Base-by-base conservation (phyloP, 345 rosid species). In the Arabidopsis arenosa region DNA sequence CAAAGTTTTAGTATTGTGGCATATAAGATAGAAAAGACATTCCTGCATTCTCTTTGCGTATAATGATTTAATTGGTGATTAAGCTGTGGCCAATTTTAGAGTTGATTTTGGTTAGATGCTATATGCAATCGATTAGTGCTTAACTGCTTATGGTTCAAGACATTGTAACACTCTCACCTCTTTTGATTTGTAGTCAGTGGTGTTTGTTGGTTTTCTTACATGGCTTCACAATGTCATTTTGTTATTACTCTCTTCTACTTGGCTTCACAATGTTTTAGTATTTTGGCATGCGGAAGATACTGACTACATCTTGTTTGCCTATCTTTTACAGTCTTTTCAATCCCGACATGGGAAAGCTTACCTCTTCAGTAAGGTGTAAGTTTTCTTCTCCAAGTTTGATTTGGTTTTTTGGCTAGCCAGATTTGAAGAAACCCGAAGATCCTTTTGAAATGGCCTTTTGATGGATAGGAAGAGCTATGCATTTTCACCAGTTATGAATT, bases 281-380 rank as follows among this genome's bases (percentile, higher is more conserved):
- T 14, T 52, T 56, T 41, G 56, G 21, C 21, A 30, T 32, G 6
- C 15, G 49, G 15, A 64, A 73, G 66, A 45, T 21, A 35, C 65
- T 75, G 35, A 75, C 43, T 15, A 5, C 26, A 47, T 61, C 51
- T 39, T 67, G 30, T 62, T 40, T 30, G 51, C 1, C 32, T 28
- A 28, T 28, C 61, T 7, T 14, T 52, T 83, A 70, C 87, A 95
- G 99, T 75, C 91, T 51, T 95, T 95, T 86, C 93, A 88, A 53
- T 5, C 81, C 89, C 87, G 90, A 79, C 96, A 95, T 85, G 99
- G 99, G 82, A 89, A 85, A 85, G 99, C 99, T 77, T 96, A 93
- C 85, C 98, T 96, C 87, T 93, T 96, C 92, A 82, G 62, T 70
- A 89, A 93, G 82, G 97, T 93, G 99, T 96, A 93, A 96, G 99